phyloP scores from a whole-genome alignment of 495 filamentous ascomycete species.

The Parachaetomium inaequale region DNA sequence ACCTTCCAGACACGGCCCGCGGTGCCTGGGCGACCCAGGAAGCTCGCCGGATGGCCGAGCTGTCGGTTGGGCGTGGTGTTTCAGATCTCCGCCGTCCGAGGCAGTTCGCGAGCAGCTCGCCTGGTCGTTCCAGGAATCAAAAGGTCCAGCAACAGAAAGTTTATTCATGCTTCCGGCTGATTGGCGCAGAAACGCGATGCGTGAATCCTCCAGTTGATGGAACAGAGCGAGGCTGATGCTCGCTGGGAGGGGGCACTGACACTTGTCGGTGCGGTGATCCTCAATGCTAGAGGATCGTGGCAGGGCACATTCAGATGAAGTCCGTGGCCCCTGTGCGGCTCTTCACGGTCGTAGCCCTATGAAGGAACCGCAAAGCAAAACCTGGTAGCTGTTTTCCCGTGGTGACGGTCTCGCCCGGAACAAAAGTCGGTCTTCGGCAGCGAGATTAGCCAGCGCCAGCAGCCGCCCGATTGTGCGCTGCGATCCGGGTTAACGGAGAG shows the following conservation, averaged over 20 bases:
- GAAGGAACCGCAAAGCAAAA: not conserved
- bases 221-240: too few relatives aligned
- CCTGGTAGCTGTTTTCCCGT: not conserved
- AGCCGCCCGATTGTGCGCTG: not conserved
- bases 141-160: not conserved
- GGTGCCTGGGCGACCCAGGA: not conserved
- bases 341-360: not conserved
- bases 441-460: not conserved
- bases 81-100: constrained; percentile 12
- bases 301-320: not conserved
- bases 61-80: constrained; percentile 9
- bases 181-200: too few relatives aligned
- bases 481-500: not conserved
- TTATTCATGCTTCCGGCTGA: not conserved
- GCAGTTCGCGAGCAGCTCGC: not conserved
- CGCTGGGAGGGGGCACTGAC: not conserved
- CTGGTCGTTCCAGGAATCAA: not conserved
- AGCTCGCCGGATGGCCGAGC: not conserved
- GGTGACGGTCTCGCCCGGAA: not conserved
- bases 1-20: constrained; percentile 4
- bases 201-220: not conserved
- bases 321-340: not conserved
- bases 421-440: not conserved
- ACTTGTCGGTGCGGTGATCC: not conserved
- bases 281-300: not conserved